Base-by-base conservation (phyloP, 441 rosid species). In the Rhodomyrtus psidioides region DNA sequence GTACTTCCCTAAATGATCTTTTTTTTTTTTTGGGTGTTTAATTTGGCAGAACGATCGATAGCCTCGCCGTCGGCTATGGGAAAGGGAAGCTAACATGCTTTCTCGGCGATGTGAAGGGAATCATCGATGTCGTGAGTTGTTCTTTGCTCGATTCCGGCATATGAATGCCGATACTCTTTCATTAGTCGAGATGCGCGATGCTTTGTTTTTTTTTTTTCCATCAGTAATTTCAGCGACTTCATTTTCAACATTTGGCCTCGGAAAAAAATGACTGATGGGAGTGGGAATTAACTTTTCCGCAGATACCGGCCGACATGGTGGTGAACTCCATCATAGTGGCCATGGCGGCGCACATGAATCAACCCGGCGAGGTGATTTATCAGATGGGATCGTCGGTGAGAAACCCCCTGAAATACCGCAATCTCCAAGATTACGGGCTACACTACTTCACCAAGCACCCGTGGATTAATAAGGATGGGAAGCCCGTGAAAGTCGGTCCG, bases 241-340 rank as follows among this genome's bases (percentile, higher is more conserved):
- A 16, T 17, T 21, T 3, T 46, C 79, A 39, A 39, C 9, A 49
- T 70, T 70, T 39, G n/a, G 2, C 16, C 49, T 10, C 6, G 24
- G n/a, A 39, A n/a, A 10, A 39, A 39, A 70, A 39, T 34, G n/a
- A 70, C 49, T 70, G 21, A 39, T 39, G n/a, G n/a, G 16, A 70
- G 16, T 21, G 79, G 1, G n/a, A 10, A 70, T 21, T 21, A 12
- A 70, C 79, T 70, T 84, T 86, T 49, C 56, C 87, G 75, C 70
- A 94, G 97, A 92, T 96, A 79, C 99, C 99, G 6, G 99, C 97
- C 3, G 98, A 97, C 56, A 94, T 97, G 99, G 98, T 96, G 87
- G 98, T 95, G 87, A 97, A 94, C 86, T 94, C 96, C 4, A 95
- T 93, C 83, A 54, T 94, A 7, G 95, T 92, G 55, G 92, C 96